phyloP scores from a whole-genome alignment of 2,329 filamentous ascomycete genomes.

The Fusarium sp. region DNA sequence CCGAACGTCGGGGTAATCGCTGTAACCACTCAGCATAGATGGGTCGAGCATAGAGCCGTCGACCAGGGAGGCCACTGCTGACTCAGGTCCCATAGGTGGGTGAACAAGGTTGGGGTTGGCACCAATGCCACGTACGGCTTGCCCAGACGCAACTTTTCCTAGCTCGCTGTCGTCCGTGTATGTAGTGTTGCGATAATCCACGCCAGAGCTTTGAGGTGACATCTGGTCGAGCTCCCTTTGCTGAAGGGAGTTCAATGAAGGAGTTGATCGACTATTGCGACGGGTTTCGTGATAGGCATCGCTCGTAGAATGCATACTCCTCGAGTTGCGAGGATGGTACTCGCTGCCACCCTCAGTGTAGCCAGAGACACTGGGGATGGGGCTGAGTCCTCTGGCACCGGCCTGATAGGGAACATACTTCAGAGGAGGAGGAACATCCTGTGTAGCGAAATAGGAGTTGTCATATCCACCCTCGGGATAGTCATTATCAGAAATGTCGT shows the following conservation, averaged over 20 bases:
- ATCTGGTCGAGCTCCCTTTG: conserved; percentile 66
- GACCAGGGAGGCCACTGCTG: conserved; percentile 85
- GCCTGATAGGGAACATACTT: conserved; percentile 76
- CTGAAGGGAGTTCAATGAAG: conserved; percentile 53
- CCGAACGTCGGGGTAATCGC: conserved; percentile 59
- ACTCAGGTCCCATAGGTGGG: conserved; percentile 79
- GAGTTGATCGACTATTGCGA: conserved; percentile 50
- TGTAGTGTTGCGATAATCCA: conserved; percentile 65
- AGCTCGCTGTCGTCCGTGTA: conserved; percentile 67
- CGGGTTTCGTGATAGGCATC: conserved; percentile 65
- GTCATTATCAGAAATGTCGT: conserved; percentile 48
- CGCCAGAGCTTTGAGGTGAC: conserved; percentile 62
- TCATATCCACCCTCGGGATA: conserved; percentile 57
- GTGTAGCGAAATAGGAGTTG: conserved; percentile 65
- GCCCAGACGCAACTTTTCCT: conserved; percentile 70
- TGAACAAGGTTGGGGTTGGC: conserved; percentile 83
- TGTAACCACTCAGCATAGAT: conserved; percentile 70
- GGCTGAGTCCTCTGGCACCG: conserved; percentile 80
- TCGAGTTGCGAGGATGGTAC: conserved; percentile 67
- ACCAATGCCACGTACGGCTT: conserved; percentile 75
- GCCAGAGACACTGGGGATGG: conserved; percentile 91
- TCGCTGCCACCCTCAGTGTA: conserved; percentile 78
- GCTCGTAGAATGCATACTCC: conserved; percentile 59
- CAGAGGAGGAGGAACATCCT: conserved; percentile 71
- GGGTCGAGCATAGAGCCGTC: conserved; percentile 77